Percentiles rank a stretch among this genome's conserved stretches.
Evolutionary conservation across 768 basidiomycete species (phyloP).

Genomic region (Rhodotorula diobovata): DNA sequence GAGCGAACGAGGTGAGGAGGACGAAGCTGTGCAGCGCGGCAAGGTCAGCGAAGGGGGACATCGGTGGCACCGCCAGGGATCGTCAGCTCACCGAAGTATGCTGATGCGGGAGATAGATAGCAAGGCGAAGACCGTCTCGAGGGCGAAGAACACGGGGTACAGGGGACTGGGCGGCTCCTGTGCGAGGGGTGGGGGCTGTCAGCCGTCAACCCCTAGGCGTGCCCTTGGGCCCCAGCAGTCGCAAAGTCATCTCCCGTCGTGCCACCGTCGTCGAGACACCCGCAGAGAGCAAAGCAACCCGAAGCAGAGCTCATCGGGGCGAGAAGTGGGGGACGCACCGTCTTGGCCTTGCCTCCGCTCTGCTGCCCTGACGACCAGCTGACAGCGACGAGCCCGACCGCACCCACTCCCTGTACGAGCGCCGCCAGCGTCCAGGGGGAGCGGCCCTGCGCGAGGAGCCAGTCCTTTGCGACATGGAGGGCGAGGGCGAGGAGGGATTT

Average conservation of each 20-base stretch:
- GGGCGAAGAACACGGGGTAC: conserved; percentile 14
- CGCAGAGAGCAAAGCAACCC: too few relatives aligned
- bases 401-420: conserved; percentile 9
- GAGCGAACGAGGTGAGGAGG: conserved; percentile 35
- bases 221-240: too few relatives aligned
- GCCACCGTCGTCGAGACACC: not conserved
- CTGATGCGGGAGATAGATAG: conserved; percentile 14
- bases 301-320: not conserved
- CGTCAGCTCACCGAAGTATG: conserved; percentile 7
- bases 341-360: conserved; percentile 15
- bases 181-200: too few relatives aligned
- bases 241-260: not conserved
- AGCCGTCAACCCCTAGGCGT: too few relatives aligned
- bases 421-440: conserved; percentile 15
- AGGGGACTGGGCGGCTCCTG: conserved; percentile 22
- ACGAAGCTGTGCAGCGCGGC: conserved; percentile 23
- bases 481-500: conserved; percentile 41
- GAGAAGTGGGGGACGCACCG: conserved; percentile 3
- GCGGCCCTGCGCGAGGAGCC: conserved; percentile 37
- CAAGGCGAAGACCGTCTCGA: conserved; percentile 22
- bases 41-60: not conserved
- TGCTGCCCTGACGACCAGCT: conserved; percentile 9
- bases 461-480: conserved; percentile 38
- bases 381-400: conserved; percentile 14
- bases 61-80: too few relatives aligned